These are phyloP conservation scores for Lentinula sp. DNA, from an alignment of 768 basidiomycete species.

Conservation along the genomic window DNA sequence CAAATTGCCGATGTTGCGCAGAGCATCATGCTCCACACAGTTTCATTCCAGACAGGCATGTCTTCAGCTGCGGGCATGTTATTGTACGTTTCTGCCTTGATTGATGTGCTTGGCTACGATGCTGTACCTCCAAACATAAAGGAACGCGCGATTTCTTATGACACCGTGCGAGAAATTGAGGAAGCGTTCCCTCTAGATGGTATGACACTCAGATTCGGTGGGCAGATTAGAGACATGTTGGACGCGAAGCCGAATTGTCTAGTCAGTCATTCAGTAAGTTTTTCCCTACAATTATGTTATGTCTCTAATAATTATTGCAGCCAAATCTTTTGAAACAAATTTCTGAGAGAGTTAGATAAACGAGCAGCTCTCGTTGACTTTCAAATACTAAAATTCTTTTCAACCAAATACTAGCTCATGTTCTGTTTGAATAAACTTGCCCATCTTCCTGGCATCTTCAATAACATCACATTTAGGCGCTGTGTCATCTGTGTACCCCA, in stretches of 20 bases:
- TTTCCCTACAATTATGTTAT: background rate
- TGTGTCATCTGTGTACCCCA: too few species aligned
- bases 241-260: background rate
- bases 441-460: too few species aligned
- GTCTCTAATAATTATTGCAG: background rate
- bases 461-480: too few species aligned
- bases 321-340: background rate
- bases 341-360: background rate
- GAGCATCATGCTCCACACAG: slow-evolving; percentile 16
- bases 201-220: background rate
- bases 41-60: slow-evolving; percentile 9
- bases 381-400: too few species aligned
- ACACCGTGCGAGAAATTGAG: slow-evolving; percentile 15
- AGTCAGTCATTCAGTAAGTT: background rate
- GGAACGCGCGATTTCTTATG: slow-evolving; percentile 6
- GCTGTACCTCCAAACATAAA: slow-evolving; percentile 7
- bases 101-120: slow-evolving; percentile 14
- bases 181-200: slow-evolving; percentile 11
- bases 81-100: slow-evolving; percentile 9
- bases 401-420: too few species aligned
- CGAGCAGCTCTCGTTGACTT: too few species aligned
- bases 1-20: slow-evolving; percentile 14
- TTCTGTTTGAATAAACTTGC: too few species aligned
- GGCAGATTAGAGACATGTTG: background rate
- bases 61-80: slow-evolving; percentile 12